Evolutionary conservation across 2,329 filamentous ascomycete species (phyloP).

Genomic region (Ilyonectria robusta): DNA sequence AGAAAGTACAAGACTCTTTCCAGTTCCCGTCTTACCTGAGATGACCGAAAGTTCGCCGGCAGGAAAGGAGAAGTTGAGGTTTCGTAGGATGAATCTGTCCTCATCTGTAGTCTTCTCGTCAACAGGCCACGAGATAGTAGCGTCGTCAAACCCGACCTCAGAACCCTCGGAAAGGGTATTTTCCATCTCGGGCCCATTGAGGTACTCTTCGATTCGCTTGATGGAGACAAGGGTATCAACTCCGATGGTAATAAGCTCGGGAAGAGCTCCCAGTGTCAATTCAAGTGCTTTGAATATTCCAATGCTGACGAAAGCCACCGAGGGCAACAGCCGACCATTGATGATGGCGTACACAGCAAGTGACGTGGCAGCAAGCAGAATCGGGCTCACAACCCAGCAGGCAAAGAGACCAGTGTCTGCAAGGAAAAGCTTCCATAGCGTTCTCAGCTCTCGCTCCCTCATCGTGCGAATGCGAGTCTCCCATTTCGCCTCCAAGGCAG

Average conservation of each 20-base stretch:
- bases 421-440: slow-evolving; percentile 76
- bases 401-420: slow-evolving; percentile 74
- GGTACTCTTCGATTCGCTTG: slow-evolving; percentile 79
- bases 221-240: slow-evolving; percentile 83
- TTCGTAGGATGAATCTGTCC: slow-evolving; percentile 74
- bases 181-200: slow-evolving; percentile 75
- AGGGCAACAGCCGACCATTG: slow-evolving; percentile 75
- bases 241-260: slow-evolving; percentile 78
- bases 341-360: slow-evolving; percentile 77
- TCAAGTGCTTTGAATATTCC: slow-evolving; percentile 83
- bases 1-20: slow-evolving; percentile 82
- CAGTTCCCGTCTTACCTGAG: slow-evolving; percentile 82
- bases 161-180: slow-evolving; percentile 68
- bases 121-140: slow-evolving; percentile 81
- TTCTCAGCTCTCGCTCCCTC: slow-evolving; percentile 76
- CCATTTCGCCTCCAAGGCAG: slow-evolving; percentile 82
- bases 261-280: slow-evolving; percentile 77
- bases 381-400: slow-evolving; percentile 81
- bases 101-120: slow-evolving; percentile 71
- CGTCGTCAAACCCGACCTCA: slow-evolving; percentile 75
- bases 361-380: slow-evolving; percentile 80
- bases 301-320: slow-evolving; percentile 84
- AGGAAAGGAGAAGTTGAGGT: slow-evolving; percentile 78
- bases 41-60: slow-evolving; percentile 79
- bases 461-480: slow-evolving; percentile 74